These are phyloP conservation scores for Mycosphaerella arachidis DNA, from an alignment of 2,329 filamentous ascomycete genomes.

Conservation along the genomic window DNA sequence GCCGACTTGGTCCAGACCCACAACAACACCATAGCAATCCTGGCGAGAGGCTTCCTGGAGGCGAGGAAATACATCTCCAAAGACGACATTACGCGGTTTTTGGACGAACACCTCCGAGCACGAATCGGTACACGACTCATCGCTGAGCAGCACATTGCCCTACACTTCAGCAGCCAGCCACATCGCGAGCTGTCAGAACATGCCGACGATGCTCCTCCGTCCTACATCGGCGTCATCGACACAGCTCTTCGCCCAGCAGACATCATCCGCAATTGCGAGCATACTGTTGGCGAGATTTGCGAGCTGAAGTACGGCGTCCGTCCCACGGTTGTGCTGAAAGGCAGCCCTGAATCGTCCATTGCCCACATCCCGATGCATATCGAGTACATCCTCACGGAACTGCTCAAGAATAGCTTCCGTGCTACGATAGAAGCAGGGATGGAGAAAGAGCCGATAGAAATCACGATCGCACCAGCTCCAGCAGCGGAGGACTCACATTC, in stretches of 20 bases:
- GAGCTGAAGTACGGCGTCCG: slow-evolving; percentile 92
- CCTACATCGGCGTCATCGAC: slow-evolving; percentile 93
- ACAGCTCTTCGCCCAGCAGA: slow-evolving; percentile 77
- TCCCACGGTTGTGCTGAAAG: slow-evolving; percentile 74
- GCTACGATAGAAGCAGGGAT: slow-evolving; percentile 83
- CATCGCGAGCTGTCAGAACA: slow-evolving; percentile 55
- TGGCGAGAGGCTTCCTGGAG: slow-evolving; percentile 89
- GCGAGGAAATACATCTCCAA: slow-evolving; percentile 84
- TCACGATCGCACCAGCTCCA: slow-evolving; percentile 77
- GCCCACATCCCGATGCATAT: slow-evolving; percentile 93
- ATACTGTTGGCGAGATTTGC: slow-evolving; percentile 91
- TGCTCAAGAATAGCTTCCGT: slow-evolving; percentile 94
- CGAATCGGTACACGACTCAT: slow-evolving; percentile 91
- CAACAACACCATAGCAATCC: slow-evolving; percentile 85
- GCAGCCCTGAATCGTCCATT: slow-evolving; percentile 81
- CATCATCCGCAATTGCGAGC: slow-evolving; percentile 78
- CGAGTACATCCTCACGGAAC: slow-evolving; percentile 94
- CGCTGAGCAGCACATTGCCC: slow-evolving; percentile 91
- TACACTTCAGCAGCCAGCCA: slow-evolving; percentile 72
- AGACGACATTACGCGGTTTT: slow-evolving; percentile 77
- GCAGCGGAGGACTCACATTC: slow-evolving; percentile 38
- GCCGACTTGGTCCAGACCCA: slow-evolving; percentile 95
- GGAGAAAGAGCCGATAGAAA: slow-evolving; percentile 75
- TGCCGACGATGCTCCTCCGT: slow-evolving; percentile 34
- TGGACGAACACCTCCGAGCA: slow-evolving; percentile 89